Percentiles rank a stretch among this genome's conserved stretches.
These are phyloP conservation scores for Salvia splendens DNA, from an alignment of 257 asterid species.

Conservation along the genomic window DNA sequence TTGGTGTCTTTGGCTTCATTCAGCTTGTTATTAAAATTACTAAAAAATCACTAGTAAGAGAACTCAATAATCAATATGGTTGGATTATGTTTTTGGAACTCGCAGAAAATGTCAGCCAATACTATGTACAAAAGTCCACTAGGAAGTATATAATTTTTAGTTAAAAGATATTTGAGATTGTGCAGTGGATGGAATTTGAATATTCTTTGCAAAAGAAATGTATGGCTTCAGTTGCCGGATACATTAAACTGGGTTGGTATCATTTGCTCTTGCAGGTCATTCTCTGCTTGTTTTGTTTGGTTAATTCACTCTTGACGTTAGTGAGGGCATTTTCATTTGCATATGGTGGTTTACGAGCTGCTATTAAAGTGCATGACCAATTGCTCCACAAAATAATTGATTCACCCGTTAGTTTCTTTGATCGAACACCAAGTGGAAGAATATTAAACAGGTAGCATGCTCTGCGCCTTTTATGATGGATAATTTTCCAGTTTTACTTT, in stretches of 20 bases:
- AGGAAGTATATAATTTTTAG: no score
- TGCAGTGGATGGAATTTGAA: no score
- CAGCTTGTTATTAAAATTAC: no score
- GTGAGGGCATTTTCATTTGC: constrained; percentile 90
- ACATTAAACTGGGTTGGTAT: background rate
- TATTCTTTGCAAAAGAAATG: background rate
- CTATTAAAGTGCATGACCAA: constrained; percentile 67
- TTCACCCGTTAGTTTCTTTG: constrained; percentile 80
- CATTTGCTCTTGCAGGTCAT: constrained; percentile 56
- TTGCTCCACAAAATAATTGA: constrained; percentile 61
- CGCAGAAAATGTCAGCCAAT: no score
- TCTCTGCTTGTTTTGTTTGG: constrained; percentile 73
- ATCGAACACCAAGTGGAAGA: constrained; percentile 90
- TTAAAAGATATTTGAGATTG: no score
- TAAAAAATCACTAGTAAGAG: no score
- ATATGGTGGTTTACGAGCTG: constrained; percentile 89
- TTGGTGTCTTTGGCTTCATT: no score
- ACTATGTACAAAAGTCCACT: no score
- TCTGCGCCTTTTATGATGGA: constrained; percentile 17
- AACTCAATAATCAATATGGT: no score
- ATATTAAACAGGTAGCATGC: constrained; percentile 80
- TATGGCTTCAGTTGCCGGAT: background rate
- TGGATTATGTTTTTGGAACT: no score
- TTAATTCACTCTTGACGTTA: constrained; percentile 72
- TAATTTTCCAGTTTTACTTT: constrained; percentile 15